Conservation (phyloP, 2,329 filamentous ascomycete species). For the Chaetomiaceae sp. region DNA sequence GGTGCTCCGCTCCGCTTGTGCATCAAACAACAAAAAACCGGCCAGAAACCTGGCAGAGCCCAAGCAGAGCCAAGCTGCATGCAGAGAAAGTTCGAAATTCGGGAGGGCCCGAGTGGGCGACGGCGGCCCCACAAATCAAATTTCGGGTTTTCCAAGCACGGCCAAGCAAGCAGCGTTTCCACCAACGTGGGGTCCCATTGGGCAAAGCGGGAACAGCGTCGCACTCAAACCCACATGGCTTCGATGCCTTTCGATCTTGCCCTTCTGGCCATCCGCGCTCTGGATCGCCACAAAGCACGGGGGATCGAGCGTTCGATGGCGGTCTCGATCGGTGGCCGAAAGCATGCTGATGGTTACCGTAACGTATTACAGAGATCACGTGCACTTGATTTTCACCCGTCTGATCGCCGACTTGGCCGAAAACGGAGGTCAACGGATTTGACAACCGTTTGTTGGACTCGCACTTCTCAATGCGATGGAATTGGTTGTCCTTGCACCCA, state of each 20-base stretch:
- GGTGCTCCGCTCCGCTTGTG: too few species aligned
- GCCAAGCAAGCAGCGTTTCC: neutral
- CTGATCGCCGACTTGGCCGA: too few species aligned
- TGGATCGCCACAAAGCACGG: neutral
- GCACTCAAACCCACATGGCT: neutral
- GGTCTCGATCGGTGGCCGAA: neutral
- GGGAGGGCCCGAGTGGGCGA: neutral
- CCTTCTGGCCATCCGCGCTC: neutral
- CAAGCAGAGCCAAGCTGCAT: too few species aligned
- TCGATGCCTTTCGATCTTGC: neutral
- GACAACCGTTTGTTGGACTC: too few species aligned
- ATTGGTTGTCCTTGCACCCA: too few species aligned
- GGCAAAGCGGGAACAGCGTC: neutral
- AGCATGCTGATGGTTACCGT: neutral
- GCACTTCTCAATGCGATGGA: too few species aligned
- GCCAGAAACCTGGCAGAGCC: neutral
- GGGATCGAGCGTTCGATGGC: conserved; percentile 1
- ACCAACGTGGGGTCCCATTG: too few species aligned
- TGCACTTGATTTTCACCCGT: too few species aligned
- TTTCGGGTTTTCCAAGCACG: too few species aligned
- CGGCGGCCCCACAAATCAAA: too few species aligned
- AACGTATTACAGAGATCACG: too few species aligned
- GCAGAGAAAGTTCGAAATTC: neutral
- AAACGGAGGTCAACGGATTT: too few species aligned
- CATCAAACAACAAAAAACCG: neutral